Conservation (phyloP, 345 rosid species). For the Syzygium jambos region DNA sequence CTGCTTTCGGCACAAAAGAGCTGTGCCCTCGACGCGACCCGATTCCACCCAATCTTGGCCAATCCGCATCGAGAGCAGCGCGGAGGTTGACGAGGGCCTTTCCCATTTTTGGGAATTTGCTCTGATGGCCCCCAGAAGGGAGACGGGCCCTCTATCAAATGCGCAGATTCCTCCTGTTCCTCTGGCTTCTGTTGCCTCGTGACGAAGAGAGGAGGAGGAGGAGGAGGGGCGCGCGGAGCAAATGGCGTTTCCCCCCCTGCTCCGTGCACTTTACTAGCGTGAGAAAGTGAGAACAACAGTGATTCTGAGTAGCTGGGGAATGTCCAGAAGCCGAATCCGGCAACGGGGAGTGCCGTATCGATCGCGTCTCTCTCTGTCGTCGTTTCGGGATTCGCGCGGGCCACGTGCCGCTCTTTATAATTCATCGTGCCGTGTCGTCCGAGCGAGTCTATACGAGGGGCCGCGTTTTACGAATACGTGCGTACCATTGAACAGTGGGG, state of each 20-base stretch:
- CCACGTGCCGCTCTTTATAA: neutral
- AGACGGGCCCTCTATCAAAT: neutral
- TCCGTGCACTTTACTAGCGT: neutral
- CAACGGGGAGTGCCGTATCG: neutral
- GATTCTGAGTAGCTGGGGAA: neutral
- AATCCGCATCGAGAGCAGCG: neutral
- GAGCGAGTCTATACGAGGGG: neutral
- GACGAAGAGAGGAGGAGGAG: neutral
- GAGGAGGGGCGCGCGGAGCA: neutral
- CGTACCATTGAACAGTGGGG: neutral
- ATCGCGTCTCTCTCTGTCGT: neutral
- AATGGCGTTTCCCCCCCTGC: neutral
- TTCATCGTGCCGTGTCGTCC: neutral
- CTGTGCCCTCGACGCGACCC: neutral
- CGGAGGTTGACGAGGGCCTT: neutral
- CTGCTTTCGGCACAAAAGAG: neutral
- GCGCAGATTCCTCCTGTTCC: neutral
- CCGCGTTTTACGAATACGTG: neutral
- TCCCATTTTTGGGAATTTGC: neutral
- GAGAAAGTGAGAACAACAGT: neutral
- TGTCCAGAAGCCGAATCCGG: neutral
- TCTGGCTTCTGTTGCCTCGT: neutral
- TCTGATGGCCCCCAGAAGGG: neutral
- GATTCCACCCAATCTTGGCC: neutral
- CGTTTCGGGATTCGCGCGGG: neutral